phyloP scores from a whole-genome alignment of 768 basidiomycete genomes.

The Xerocomus potaroensis region DNA sequence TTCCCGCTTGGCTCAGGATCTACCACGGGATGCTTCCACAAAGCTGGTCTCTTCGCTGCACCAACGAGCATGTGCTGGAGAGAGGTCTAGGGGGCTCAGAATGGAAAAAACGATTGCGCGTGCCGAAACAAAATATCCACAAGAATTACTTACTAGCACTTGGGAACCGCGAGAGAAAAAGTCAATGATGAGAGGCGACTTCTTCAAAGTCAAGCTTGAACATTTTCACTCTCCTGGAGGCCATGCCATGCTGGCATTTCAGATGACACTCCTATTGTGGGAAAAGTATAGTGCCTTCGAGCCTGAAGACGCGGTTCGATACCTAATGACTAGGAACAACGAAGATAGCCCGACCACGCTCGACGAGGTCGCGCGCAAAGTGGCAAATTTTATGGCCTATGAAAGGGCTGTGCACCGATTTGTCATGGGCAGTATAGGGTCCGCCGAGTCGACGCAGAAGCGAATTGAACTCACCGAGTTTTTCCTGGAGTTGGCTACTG shows the following conservation, averaged over 20 bases:
- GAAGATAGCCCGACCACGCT: constrained; percentile 22
- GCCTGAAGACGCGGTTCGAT: constrained; percentile 40
- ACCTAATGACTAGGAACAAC: constrained; percentile 34
- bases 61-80: constrained; percentile 20
- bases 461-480: constrained; percentile 34
- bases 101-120: constrained; percentile 22
- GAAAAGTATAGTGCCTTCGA: constrained; percentile 37
- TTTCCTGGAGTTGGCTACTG: constrained; percentile 44
- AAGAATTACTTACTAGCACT: constrained; percentile 15
- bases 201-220: constrained; percentile 27
- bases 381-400: constrained; percentile 32
- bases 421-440: constrained; percentile 36
- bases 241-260: constrained; percentile 41
- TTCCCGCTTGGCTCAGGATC: constrained; percentile 24
- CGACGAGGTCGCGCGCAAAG: constrained; percentile 28
- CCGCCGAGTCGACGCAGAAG: constrained; percentile 16
- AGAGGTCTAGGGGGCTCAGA: constrained; percentile 24
- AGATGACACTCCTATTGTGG: constrained; percentile 39
- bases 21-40: constrained; percentile 27
- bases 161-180: constrained; percentile 28
- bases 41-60: constrained; percentile 30
- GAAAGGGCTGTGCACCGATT: constrained; percentile 38
- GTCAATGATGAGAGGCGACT: constrained; percentile 27
- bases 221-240: constrained; percentile 36
- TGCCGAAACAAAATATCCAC: constrained; percentile 18